Evolutionary conservation across 2,329 filamentous ascomycete genomes (phyloP).

Genomic region (Trichoderma cornu-damae): DNA sequence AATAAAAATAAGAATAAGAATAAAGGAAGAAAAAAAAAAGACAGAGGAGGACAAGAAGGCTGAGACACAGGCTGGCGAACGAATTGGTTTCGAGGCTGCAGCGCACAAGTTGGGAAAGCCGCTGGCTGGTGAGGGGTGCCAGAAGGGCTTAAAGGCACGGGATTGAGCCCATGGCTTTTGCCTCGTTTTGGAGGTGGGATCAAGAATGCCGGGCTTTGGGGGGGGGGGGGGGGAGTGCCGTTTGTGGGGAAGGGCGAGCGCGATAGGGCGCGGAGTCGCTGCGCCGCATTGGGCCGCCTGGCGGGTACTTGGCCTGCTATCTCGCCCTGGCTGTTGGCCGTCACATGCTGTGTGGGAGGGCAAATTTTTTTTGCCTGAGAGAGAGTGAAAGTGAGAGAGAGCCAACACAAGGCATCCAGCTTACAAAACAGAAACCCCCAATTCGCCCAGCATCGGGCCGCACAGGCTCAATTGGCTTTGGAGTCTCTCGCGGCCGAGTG

Average conservation of each 20-base stretch:
- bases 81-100: too few species aligned
- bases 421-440: too few species aligned
- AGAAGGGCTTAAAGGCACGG: slow-evolving; percentile 7
- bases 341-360: neutral
- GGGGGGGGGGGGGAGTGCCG: slow-evolving; percentile 12
- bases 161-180: slow-evolving; percentile 14
- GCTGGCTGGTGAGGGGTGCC: slow-evolving; percentile 14
- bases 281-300: slow-evolving; percentile 1
- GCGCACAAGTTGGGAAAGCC: neutral
- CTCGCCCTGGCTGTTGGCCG: neutral
- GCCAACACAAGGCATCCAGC: too few species aligned
- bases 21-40: too few species aligned
- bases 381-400: too few species aligned
- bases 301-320: slow-evolving; percentile 10
- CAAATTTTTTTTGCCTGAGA: too few species aligned
- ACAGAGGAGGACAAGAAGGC: neutral
- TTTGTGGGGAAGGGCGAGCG: slow-evolving; percentile 17
- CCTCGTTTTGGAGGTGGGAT: slow-evolving; percentile 17
- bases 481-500: neutral
- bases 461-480: neutral
- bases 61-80: neutral
- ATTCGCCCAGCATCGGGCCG: neutral
- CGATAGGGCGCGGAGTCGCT: slow-evolving; percentile 14
- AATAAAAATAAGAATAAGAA: too few species aligned
- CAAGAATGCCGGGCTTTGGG: slow-evolving; percentile 16